Conservation (phyloP, 352 stramenopile species). For the Hyaloperonospora arabidopsidis region DNA sequence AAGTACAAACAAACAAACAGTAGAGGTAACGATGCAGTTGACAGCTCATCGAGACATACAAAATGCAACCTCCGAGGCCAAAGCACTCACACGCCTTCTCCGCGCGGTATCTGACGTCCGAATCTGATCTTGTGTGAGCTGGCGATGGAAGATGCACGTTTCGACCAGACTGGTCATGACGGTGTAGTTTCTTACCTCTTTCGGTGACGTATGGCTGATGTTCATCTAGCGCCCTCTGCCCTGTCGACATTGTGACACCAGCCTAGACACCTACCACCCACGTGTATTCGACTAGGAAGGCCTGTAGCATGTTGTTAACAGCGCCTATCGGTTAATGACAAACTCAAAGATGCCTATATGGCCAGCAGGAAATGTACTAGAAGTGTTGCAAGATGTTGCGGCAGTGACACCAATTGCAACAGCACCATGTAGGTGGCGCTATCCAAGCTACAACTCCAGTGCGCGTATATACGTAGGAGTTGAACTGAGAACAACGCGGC, state of each 20-base stretch:
- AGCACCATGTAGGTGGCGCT: too few relatives aligned
- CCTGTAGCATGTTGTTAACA: slow-evolving; percentile 55
- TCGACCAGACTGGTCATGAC: slow-evolving; percentile 9
- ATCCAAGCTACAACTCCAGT: too few relatives aligned
- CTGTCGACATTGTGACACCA: slow-evolving; percentile 51
- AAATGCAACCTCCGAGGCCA: slow-evolving; percentile 37
- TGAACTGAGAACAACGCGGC: too few relatives aligned
- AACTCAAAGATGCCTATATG: too few relatives aligned
- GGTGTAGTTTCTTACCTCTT: too few relatives aligned
- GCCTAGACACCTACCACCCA: too few relatives aligned
- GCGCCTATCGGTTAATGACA: slow-evolving; percentile 12
- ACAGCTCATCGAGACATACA: slow-evolving; percentile 31
- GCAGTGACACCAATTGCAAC: too few relatives aligned
- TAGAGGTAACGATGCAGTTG: slow-evolving; percentile 33
- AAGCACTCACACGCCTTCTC: slow-evolving; percentile 70
- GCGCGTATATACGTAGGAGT: too few relatives aligned
- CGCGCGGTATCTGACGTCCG: slow-evolving; percentile 48
- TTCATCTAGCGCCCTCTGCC: slow-evolving; percentile 39
- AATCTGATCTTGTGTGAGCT: slow-evolving; percentile 58
- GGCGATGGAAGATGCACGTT: slow-evolving; percentile 38
- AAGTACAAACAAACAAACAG: too few relatives aligned
- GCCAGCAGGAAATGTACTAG: too few relatives aligned
- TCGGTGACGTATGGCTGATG: too few relatives aligned
- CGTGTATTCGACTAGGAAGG: slow-evolving; percentile 19
- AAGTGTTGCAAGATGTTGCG: too few relatives aligned